Conservation (phyloP, 352 stramenopile species). For the Phytophthora cactorum region DNA sequence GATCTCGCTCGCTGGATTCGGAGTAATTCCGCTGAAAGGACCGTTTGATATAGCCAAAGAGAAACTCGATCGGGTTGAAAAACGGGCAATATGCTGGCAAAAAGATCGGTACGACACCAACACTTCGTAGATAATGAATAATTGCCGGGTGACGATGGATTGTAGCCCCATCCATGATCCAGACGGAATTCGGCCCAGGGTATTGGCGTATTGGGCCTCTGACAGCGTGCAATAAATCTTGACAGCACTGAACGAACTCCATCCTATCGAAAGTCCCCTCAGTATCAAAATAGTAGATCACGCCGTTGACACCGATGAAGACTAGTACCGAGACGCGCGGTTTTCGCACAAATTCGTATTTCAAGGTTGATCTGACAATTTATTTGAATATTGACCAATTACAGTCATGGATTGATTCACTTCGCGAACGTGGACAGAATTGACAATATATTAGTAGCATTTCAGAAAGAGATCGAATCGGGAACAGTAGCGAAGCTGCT, state of each 20-base stretch:
- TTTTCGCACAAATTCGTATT: not conserved
- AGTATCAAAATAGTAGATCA: not conserved
- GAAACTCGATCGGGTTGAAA: not conserved
- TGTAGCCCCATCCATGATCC: not conserved
- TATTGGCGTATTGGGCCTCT: not conserved
- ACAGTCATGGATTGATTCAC: not conserved
- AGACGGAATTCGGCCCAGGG: not conserved
- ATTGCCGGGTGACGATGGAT: no score
- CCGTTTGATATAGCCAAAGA: not conserved
- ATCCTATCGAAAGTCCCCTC: not conserved
- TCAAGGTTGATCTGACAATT: not conserved
- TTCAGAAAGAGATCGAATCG: no score
- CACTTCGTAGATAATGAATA: no score
- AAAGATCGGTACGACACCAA: not conserved
- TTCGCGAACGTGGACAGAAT: not conserved
- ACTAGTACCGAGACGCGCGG: not conserved
- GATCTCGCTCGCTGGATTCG: not conserved
- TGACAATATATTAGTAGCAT: not conserved
- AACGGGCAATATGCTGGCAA: not conserved
- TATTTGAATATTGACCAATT: not conserved
- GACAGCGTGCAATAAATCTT: not conserved
- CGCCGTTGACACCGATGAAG: constrained; percentile 5
- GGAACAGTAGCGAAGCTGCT: no score
- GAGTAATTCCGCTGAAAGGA: not conserved
- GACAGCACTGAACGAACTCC: not conserved